Conservation (phyloP, 352 stramenopile genomes). For the Pythium rhizo-oryzae region DNA sequence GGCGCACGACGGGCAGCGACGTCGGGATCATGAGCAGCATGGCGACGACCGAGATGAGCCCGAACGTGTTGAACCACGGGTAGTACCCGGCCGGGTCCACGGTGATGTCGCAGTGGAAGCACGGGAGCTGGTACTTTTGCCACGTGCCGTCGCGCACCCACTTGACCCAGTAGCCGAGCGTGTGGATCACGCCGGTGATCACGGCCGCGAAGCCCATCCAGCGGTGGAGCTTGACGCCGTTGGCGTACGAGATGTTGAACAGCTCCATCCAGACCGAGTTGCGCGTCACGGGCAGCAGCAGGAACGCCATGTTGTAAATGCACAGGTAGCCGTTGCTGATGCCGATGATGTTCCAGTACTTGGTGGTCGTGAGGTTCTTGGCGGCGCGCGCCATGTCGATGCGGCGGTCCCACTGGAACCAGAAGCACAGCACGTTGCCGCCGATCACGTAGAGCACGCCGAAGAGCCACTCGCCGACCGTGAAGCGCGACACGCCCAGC, state of each 20-base stretch:
- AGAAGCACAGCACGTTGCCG: constrained; percentile 67
- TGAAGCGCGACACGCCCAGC: constrained; percentile 48
- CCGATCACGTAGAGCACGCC: constrained; percentile 37
- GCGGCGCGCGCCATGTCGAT: constrained; percentile 15
- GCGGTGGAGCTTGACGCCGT: constrained; percentile 44
- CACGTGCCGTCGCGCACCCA: constrained; percentile 29
- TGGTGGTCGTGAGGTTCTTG: constrained; percentile 44
- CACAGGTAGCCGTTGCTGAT: constrained; percentile 53
- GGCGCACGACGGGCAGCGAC: constrained; percentile 41
- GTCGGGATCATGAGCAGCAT: constrained; percentile 38
- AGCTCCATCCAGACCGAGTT: constrained; percentile 48
- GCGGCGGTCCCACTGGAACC: constrained; percentile 55
- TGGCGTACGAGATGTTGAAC: constrained; percentile 45
- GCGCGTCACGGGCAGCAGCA: constrained; percentile 37
- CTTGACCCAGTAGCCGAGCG: constrained; percentile 21
- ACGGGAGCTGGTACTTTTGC: constrained; percentile 33
- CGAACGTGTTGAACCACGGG: constrained; percentile 47
- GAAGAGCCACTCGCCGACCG: constrained; percentile 59
- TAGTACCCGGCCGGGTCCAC: constrained; percentile 19
- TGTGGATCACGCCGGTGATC: constrained; percentile 29
- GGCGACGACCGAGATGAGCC: constrained; percentile 34
- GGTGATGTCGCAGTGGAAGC: constrained; percentile 39
- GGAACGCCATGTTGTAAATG: constrained; percentile 79
- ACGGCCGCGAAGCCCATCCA: constrained; percentile 38
- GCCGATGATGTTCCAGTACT: constrained; percentile 51